A percentile compares a stretch with the other conserved stretches of the same genome.
These are phyloP conservation scores for Sanghuangporus baumii DNA, from an alignment of 1,284 basidiomycete genomes.

Conservation along the genomic window DNA sequence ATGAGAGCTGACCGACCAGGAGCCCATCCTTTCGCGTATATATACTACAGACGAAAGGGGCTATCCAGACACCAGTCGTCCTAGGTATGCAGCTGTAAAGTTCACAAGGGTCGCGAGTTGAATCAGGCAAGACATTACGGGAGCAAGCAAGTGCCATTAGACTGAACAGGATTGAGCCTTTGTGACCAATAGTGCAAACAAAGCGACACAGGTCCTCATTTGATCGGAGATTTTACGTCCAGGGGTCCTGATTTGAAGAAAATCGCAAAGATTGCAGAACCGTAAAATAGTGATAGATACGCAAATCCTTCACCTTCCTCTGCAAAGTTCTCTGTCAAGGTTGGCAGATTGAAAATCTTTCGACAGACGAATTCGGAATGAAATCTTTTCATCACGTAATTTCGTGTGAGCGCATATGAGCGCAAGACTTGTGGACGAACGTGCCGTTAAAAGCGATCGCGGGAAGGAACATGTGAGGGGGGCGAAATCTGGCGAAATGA, in stretches of 20 bases:
- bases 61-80: neutral
- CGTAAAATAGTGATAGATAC: too few relatives aligned
- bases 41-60: neutral
- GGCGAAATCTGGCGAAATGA: too few relatives aligned
- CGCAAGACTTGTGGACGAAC: too few relatives aligned
- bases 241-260: neutral
- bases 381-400: too few relatives aligned
- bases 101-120: neutral
- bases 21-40: neutral
- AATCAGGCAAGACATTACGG: neutral
- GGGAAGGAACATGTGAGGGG: too few relatives aligned
- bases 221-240: neutral
- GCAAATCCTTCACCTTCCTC: neutral
- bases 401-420: too few relatives aligned
- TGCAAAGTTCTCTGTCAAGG: neutral
- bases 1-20: neutral
- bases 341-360: neutral
- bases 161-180: neutral
- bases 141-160: neutral
- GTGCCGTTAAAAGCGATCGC: too few relatives aligned
- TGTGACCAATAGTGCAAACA: neutral
- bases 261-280: neutral
- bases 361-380: neutral
- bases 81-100: neutral
- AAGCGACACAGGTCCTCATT: neutral